phyloP scores from a whole-genome alignment of 805 yeast genomes.

The Wickerhamiella occidentalis region DNA sequence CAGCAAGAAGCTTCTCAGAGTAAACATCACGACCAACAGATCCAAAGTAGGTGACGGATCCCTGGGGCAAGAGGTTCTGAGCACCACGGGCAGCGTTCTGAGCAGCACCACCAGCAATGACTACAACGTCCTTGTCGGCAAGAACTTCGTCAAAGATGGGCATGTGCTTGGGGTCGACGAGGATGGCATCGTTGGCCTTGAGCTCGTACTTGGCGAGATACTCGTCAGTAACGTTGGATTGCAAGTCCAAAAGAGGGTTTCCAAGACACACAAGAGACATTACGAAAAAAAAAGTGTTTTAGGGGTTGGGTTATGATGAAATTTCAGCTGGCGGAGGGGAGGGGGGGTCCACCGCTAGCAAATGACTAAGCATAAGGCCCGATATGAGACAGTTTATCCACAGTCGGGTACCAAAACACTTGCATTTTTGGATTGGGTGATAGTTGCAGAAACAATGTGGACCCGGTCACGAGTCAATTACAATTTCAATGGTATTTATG shows the following conservation, averaged over 20 bases:
- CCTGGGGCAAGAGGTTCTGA: conserved; percentile 70
- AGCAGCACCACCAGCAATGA: conserved; percentile 98
- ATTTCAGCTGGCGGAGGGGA: neutral
- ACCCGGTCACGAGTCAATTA: neutral
- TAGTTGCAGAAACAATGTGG: neutral
- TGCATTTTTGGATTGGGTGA: too few relatives aligned
- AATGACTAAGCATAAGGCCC: neutral
- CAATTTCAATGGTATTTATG: neutral
- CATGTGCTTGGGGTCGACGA: conserved; percentile 68
- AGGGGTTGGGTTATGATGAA: neutral
- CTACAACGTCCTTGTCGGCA: conserved; percentile 43
- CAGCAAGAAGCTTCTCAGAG: conserved; percentile 65
- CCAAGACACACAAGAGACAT: conserved; percentile 62
- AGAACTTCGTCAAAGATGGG: conserved; percentile 76
- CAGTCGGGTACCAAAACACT: too few relatives aligned
- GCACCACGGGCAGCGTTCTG: conserved; percentile 99
- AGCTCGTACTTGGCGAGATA: conserved; percentile 70
- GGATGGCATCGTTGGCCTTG: conserved; percentile 88
- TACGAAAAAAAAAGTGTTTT: neutral
- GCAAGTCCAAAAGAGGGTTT: conserved; percentile 82
- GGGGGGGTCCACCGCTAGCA: neutral
- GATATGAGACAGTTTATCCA: too few relatives aligned
- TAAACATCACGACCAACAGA: conserved; percentile 89
- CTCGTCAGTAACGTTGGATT: conserved; percentile 50
- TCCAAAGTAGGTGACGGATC: conserved; percentile 86